These are phyloP conservation scores for Aureobasidium sp. DNA, from an alignment of 2,329 filamentous ascomycete species.

Conservation along the genomic window DNA sequence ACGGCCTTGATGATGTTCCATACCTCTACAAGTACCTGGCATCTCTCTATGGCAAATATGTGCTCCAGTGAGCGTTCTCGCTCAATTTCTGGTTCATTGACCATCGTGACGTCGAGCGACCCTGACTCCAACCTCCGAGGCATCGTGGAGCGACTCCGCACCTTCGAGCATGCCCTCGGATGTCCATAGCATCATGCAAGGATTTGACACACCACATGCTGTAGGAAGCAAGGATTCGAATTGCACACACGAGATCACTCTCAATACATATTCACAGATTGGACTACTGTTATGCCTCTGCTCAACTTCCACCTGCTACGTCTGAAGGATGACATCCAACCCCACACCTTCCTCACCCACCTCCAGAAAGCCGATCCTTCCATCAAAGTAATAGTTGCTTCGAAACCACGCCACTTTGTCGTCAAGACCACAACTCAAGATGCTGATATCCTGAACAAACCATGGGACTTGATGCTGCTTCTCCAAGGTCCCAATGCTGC, in stretches of 20 bases:
- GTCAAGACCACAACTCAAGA: slow-evolving; percentile 39
- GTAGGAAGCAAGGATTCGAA: background rate
- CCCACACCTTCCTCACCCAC: slow-evolving; percentile 34
- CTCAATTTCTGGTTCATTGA: too few species aligned
- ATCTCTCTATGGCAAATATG: too few species aligned
- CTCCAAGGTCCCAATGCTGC: slow-evolving; percentile 23
- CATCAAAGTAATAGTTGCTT: slow-evolving; percentile 35
- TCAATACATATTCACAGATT: background rate
- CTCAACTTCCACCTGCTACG: slow-evolving; percentile 41
- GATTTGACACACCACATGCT: background rate
- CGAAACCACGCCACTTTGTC: slow-evolving; percentile 42
- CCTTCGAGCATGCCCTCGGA: background rate
- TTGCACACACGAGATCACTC: background rate
- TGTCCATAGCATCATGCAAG: background rate
- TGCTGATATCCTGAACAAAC: slow-evolving; percentile 33
- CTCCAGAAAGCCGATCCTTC: slow-evolving; percentile 25
- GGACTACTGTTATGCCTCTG: slow-evolving; percentile 43
- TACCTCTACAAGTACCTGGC: too few species aligned
- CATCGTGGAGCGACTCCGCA: slow-evolving; percentile 1
- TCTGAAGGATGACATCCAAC: slow-evolving; percentile 27
- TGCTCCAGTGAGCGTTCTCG: too few species aligned
- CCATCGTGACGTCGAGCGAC: background rate
- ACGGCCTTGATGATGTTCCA: too few species aligned
- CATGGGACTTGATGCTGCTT: slow-evolving; percentile 44
- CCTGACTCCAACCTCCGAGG: slow-evolving; percentile 1